These are phyloP conservation scores for Clonostachys rosea DNA, from an alignment of 2,329 filamentous ascomycete genomes.

Conservation along the genomic window DNA sequence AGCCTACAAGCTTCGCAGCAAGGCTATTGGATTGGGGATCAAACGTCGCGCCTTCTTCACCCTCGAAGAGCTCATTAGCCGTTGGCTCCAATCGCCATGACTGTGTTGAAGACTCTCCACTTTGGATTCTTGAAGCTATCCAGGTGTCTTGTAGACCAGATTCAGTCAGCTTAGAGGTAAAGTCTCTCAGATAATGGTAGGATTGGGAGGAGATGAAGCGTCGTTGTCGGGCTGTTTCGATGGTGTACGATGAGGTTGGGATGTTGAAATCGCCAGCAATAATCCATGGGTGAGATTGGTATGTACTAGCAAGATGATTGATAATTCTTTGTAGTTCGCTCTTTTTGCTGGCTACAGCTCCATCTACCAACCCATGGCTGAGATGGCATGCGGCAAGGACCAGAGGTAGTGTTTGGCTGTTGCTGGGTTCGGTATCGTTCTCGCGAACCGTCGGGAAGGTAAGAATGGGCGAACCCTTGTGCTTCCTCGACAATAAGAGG, in stretches of 20 bases:
- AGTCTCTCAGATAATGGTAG: slow-evolving; percentile 28
- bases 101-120: slow-evolving; percentile 29
- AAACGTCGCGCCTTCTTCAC: slow-evolving; percentile 62
- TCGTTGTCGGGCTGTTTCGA: slow-evolving; percentile 44
- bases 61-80: slow-evolving; percentile 34
- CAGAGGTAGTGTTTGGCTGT: slow-evolving; percentile 19
- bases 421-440: slow-evolving; percentile 8
- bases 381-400: slow-evolving; percentile 57
- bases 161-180: slow-evolving; percentile 41
- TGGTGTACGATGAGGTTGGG: slow-evolving; percentile 50
- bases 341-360: slow-evolving; percentile 50
- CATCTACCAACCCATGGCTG: slow-evolving; percentile 55
- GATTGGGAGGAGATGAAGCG: slow-evolving; percentile 49
- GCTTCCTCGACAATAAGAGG: slow-evolving; percentile 45
- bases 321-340: slow-evolving; percentile 48
- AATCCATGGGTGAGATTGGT: slow-evolving; percentile 43
- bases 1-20: slow-evolving; percentile 43
- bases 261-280: slow-evolving; percentile 64
- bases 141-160: slow-evolving; percentile 48
- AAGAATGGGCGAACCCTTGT: slow-evolving; percentile 53
- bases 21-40: slow-evolving; percentile 53
- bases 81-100: background rate
- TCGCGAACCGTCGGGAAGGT: slow-evolving; percentile 21
- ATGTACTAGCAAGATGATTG: slow-evolving; percentile 32
- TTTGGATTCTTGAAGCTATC: slow-evolving; percentile 36